phyloP scores from a whole-genome alignment of 331 rosid genomes.

The Phaseolus coccineus region DNA sequence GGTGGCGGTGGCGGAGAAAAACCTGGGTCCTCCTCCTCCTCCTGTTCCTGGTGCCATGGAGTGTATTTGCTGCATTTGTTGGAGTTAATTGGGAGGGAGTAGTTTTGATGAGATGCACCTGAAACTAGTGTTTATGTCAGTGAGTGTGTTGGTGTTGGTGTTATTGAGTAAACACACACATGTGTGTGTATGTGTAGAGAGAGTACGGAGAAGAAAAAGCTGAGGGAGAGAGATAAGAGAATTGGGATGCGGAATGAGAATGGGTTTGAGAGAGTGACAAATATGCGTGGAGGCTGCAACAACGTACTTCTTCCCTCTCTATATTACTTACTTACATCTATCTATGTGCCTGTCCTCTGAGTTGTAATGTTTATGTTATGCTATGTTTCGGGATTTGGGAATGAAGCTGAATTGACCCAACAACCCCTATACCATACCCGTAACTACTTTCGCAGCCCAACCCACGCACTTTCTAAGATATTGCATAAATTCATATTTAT shows the following conservation, averaged over 20 bases:
- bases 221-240: background rate
- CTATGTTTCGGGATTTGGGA: background rate
- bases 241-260: background rate
- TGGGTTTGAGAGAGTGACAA: constrained; percentile 59
- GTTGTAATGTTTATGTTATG: background rate
- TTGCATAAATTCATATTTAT: no score
- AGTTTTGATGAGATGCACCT: constrained; percentile 20
- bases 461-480: background rate
- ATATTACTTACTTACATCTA: constrained; percentile 5
- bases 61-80: constrained; percentile 83
- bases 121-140: constrained; percentile 41
- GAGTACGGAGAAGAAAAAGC: background rate
- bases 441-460: constrained; percentile 39
- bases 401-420: constrained; percentile 41
- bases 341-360: no score
- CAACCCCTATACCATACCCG: constrained; percentile 33
- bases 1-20: constrained; percentile 51
- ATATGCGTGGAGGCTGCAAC: constrained; percentile 51
- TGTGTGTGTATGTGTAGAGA: constrained; percentile 27
- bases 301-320: constrained; percentile 37
- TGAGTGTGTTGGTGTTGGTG: background rate
- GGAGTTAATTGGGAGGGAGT: background rate
- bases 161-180: background rate
- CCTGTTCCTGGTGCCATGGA: constrained; percentile 61
- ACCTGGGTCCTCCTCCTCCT: constrained; percentile 56